Conservation (phyloP, 306 rosid species). For the Medicago ruthenica region DNA sequence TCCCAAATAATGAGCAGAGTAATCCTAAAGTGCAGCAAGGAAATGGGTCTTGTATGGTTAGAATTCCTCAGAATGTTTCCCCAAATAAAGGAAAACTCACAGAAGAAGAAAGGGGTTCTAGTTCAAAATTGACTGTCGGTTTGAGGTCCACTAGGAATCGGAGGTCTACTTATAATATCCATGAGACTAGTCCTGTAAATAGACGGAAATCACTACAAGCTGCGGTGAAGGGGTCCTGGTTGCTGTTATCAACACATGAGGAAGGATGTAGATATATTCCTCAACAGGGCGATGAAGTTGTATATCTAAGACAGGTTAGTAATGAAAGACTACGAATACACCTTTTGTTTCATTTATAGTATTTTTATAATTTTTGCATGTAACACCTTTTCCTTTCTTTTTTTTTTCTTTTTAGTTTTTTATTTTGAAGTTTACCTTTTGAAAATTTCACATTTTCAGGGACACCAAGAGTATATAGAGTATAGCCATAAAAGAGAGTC, state of each 20-base stretch:
- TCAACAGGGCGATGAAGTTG: slow-evolving; percentile 92
- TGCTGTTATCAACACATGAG: slow-evolving; percentile 81
- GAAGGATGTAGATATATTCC: slow-evolving; percentile 95
- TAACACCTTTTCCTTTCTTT: slow-evolving; percentile 2
- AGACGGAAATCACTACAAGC: slow-evolving; percentile 64
- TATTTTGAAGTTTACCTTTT: slow-evolving; percentile 9
- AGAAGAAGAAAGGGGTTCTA: slow-evolving; percentile 70
- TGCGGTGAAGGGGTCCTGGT: slow-evolving; percentile 75
- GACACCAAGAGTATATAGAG: slow-evolving; percentile 88
- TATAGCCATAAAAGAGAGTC: slow-evolving; percentile 63
- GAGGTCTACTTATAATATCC: slow-evolving; percentile 59
- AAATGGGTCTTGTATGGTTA: slow-evolving; percentile 52
- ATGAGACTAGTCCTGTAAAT: slow-evolving; percentile 64
- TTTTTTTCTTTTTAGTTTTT: neutral
- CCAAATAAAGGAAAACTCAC: slow-evolving; percentile 52
- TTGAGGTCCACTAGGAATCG: slow-evolving; percentile 88
- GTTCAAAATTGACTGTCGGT: slow-evolving; percentile 79
- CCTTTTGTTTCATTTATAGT: slow-evolving; percentile 31
- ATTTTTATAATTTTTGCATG: slow-evolving; percentile 18
- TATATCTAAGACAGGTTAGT: slow-evolving; percentile 91
- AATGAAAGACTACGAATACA: neutral
- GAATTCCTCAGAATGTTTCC: slow-evolving; percentile 54
- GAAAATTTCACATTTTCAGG: slow-evolving; percentile 63
- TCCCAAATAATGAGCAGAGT: slow-evolving; percentile 49
- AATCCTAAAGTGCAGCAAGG: slow-evolving; percentile 55